phyloP scores from a whole-genome alignment of 1,284 basidiomycete species.

The Thecaphora thlaspeos region DNA sequence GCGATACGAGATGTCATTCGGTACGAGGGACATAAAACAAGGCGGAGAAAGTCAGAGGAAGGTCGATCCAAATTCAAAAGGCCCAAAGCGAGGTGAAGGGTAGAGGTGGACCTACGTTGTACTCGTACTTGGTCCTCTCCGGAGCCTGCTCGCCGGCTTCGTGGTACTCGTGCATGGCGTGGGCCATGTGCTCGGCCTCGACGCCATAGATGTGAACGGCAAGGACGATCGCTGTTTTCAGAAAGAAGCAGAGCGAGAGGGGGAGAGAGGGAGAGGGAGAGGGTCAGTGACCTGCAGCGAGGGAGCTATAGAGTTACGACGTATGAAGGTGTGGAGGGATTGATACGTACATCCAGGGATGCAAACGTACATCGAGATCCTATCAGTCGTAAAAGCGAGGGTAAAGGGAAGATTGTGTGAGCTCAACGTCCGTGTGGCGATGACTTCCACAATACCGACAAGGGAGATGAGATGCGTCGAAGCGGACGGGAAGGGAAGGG shows the following conservation, averaged over 20 bases:
- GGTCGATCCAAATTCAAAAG: not conserved
- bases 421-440: too few relatives aligned
- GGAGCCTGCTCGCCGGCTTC: conserved; percentile 48
- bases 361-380: conserved; percentile 43
- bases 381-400: not conserved
- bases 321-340: too few relatives aligned
- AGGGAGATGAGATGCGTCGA: too few relatives aligned
- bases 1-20: too few relatives aligned
- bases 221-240: conserved; percentile 42
- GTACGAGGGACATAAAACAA: not conserved
- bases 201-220: conserved; percentile 54
- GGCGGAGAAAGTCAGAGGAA: not conserved
- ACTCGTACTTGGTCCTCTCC: conserved; percentile 48
- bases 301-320: too few relatives aligned
- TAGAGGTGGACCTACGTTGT: conserved; percentile 33
- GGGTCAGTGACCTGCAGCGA: too few relatives aligned
- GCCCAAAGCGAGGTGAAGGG: not conserved
- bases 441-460: too few relatives aligned
- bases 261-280: not conserved
- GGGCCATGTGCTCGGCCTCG: conserved; percentile 48
- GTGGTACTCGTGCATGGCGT: conserved; percentile 48
- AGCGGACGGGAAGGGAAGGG: not conserved
- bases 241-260: not conserved
- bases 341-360: conserved; percentile 41
- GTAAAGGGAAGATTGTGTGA: not conserved